A percentile compares a stretch with the other conserved stretches of the same genome.
Evolutionary conservation across 306 rosid species (phyloP).

Genomic region (Trichosanthes truncata): DNA sequence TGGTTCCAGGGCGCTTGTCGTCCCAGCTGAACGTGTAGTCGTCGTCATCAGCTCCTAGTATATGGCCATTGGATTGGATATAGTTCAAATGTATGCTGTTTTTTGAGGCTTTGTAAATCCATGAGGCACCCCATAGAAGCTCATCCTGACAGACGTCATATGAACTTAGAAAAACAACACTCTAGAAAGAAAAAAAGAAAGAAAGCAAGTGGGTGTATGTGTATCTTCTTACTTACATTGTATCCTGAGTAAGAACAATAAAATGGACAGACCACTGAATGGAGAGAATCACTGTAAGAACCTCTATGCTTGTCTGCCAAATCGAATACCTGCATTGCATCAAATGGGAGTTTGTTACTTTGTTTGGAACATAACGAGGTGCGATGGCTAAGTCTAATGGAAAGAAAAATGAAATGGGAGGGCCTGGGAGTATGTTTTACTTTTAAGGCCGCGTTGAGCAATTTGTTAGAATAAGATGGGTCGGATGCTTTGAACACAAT

Average conservation of each 20-base stretch:
- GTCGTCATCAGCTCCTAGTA: slow-evolving; percentile 71
- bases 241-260: slow-evolving; percentile 89
- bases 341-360: background rate
- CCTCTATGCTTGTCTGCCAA: slow-evolving; percentile 81
- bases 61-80: slow-evolving; percentile 71
- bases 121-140: slow-evolving; percentile 91
- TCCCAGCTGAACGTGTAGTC: slow-evolving; percentile 79
- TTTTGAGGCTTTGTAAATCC: slow-evolving; percentile 74
- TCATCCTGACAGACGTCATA: slow-evolving; percentile 52
- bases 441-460: slow-evolving; percentile 61
- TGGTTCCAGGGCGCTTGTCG: slow-evolving; percentile 79
- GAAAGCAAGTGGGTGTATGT: background rate
- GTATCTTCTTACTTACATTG: slow-evolving; percentile 35
- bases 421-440: slow-evolving; percentile 17
- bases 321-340: slow-evolving; percentile 43
- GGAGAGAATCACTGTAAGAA: slow-evolving; percentile 65
- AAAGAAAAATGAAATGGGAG: background rate
- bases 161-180: background rate
- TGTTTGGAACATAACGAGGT: background rate
- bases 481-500: slow-evolving; percentile 63
- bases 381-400: background rate
- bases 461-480: slow-evolving; percentile 46
- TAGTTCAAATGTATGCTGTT: slow-evolving; percentile 36
- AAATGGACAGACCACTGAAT: slow-evolving; percentile 72
- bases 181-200: background rate